Evolutionary conservation across 2,329 filamentous ascomycete species (phyloP).

Genomic region (Clonostachys rhizophaga): DNA sequence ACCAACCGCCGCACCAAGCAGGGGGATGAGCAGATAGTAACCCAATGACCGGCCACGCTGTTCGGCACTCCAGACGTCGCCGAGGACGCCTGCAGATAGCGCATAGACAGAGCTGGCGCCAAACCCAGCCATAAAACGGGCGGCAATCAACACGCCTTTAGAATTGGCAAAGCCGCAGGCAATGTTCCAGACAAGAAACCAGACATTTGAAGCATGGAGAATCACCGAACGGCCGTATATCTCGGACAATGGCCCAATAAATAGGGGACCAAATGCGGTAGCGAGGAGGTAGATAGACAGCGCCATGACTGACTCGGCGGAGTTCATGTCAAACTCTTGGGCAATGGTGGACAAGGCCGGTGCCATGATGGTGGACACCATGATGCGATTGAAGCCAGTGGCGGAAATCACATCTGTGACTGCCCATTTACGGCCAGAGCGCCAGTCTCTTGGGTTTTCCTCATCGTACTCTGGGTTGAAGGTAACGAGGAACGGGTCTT

Average conservation of each 20-base stretch:
- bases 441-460: conserved; percentile 33
- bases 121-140: conserved; percentile 40
- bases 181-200: conserved; percentile 46
- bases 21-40: conserved; percentile 28
- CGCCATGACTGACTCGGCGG: conserved; percentile 39
- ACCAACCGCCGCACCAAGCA: conserved; percentile 31
- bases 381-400: conserved; percentile 44
- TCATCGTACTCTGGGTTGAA: conserved; percentile 19
- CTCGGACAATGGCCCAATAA: conserved; percentile 40
- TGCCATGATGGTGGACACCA: conserved; percentile 48
- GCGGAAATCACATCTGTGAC: conserved; percentile 42
- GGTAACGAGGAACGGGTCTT: conserved; percentile 14
- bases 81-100: conserved; percentile 38
- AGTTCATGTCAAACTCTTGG: conserved; percentile 43
- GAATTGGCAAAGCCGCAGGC: conserved; percentile 33
- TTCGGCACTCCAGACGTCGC: conserved; percentile 39
- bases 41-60: conserved; percentile 34
- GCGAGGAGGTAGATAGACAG: conserved; percentile 37
- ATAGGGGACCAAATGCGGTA: conserved; percentile 34
- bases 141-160: conserved; percentile 32
- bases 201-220: conserved; percentile 36
- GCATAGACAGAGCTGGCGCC: conserved; percentile 39
- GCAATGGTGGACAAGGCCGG: conserved; percentile 43
- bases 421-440: conserved; percentile 35
- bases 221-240: conserved; percentile 37